Conservation (phyloP, 768 basidiomycete genomes). For the Lactarius evosmus region DNA sequence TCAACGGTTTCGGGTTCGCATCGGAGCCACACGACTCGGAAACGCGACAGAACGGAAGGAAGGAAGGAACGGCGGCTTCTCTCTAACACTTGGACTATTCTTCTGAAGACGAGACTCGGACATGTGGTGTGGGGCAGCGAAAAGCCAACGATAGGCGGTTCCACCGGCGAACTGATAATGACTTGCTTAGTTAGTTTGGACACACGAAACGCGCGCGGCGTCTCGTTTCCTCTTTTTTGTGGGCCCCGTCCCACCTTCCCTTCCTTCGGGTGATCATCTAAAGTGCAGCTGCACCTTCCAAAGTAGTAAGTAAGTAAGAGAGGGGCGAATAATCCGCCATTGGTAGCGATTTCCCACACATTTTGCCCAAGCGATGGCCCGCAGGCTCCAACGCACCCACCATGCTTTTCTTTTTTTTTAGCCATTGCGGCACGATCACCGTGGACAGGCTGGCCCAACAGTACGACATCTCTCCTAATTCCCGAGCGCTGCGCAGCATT, state of each 20-base stretch:
- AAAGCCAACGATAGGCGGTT: neutral
- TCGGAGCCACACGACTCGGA: neutral
- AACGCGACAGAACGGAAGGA: neutral
- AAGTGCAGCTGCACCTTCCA: neutral
- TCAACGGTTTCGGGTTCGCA: neutral
- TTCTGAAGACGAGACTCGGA: neutral
- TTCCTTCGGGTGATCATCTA: neutral
- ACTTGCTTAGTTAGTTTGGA: neutral
- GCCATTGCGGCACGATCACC: neutral
- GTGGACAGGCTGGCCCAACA: neutral
- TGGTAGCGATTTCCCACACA: neutral
- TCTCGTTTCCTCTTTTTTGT: neutral
- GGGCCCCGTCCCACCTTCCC: neutral
- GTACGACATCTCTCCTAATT: neutral
- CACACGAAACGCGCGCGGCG: neutral
- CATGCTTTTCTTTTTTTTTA: neutral
- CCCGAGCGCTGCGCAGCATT: neutral
- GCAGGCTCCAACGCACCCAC: neutral
- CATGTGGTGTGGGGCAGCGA: neutral
- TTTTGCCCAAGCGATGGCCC: neutral
- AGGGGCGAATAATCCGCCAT: neutral
- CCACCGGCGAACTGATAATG: neutral
- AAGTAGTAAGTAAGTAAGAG: neutral
- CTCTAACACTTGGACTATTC: neutral
- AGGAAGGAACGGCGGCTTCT: neutral